A percentile compares a stretch with the other conserved stretches of the same genome.
These are phyloP conservation scores for Chrysoporthe puriensis DNA, from an alignment of 2,329 filamentous ascomycete species.

Conservation along the genomic window DNA sequence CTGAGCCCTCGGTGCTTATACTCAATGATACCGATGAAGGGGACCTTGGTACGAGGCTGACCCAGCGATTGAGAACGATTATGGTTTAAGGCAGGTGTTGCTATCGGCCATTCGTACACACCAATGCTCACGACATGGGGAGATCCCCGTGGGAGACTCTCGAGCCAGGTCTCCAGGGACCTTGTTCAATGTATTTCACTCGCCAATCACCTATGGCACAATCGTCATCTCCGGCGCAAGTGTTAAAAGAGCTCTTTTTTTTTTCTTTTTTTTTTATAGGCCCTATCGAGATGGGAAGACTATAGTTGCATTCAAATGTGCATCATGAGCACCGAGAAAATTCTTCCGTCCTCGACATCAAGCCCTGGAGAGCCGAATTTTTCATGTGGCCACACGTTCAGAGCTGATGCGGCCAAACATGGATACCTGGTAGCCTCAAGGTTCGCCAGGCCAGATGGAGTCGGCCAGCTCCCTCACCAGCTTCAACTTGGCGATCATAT, in stretches of 20 bases:
- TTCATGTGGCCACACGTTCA: background rate
- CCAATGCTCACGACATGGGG: background rate
- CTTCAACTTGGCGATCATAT: constrained; percentile 72
- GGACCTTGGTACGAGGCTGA: background rate
- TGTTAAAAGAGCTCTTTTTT: background rate
- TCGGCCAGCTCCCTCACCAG: constrained; percentile 69
- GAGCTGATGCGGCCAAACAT: background rate
- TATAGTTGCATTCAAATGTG: no score
- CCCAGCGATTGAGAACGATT: background rate
- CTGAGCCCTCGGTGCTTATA: background rate
- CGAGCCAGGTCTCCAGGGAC: background rate
- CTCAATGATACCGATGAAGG: background rate
- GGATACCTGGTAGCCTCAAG: constrained; percentile 25
- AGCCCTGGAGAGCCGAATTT: background rate
- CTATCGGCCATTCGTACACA: background rate
- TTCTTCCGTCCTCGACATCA: background rate
- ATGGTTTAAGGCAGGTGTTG: background rate
- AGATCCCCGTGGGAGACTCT: background rate
- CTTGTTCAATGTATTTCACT: background rate
- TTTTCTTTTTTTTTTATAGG: no score
- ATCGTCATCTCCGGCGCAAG: background rate
- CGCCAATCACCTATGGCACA: background rate
- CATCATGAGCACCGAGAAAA: background rate
- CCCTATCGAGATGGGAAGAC: background rate
- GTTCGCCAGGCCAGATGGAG: constrained; percentile 59